Conservation (phyloP, 2,329 filamentous ascomycete species). For the Volutella citrinella region DNA sequence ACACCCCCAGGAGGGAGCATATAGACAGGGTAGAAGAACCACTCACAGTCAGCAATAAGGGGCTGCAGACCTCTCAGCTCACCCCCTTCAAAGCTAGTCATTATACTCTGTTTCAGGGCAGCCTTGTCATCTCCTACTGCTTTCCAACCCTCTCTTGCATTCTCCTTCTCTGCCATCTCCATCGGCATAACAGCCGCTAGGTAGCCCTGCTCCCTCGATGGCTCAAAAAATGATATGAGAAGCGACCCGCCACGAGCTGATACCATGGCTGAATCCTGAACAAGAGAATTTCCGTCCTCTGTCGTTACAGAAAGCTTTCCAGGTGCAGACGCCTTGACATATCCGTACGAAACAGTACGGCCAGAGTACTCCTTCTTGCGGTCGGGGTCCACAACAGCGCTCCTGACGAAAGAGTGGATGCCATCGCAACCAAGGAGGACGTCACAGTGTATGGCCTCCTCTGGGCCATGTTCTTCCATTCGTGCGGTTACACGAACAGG, state of each 20-base stretch:
- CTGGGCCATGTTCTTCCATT: background rate
- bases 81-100: slow-evolving; percentile 11
- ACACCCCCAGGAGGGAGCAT: slow-evolving; percentile 29
- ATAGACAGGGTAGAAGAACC: slow-evolving; percentile 34
- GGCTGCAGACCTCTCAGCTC: slow-evolving; percentile 13
- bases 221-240: slow-evolving; percentile 19
- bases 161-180: slow-evolving; percentile 16
- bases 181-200: slow-evolving; percentile 20
- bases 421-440: slow-evolving; percentile 37
- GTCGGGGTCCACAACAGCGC: slow-evolving; percentile 22
- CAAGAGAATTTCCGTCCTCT: slow-evolving; percentile 15
- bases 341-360: slow-evolving; percentile 23
- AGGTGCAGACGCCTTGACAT: slow-evolving; percentile 5
- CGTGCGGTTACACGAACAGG: slow-evolving; percentile 1
- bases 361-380: slow-evolving; percentile 32
- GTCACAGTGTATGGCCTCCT: slow-evolving; percentile 17
- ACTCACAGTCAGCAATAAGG: slow-evolving; percentile 20
- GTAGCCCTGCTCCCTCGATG: slow-evolving; percentile 13
- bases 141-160: slow-evolving; percentile 23
- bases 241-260: slow-evolving; percentile 17
- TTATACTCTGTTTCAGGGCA: slow-evolving; percentile 14
- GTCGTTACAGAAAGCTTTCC: slow-evolving; percentile 1
- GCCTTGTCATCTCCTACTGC: slow-evolving; percentile 18
- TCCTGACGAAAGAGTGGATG: slow-evolving; percentile 35
- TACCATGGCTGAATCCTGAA: slow-evolving; percentile 20